Evolutionary conservation across 2,329 filamentous ascomycete species (phyloP), one percentile per base, ranked within the genome.

Genomic region (Penicillium sclerotigenum): DNA sequence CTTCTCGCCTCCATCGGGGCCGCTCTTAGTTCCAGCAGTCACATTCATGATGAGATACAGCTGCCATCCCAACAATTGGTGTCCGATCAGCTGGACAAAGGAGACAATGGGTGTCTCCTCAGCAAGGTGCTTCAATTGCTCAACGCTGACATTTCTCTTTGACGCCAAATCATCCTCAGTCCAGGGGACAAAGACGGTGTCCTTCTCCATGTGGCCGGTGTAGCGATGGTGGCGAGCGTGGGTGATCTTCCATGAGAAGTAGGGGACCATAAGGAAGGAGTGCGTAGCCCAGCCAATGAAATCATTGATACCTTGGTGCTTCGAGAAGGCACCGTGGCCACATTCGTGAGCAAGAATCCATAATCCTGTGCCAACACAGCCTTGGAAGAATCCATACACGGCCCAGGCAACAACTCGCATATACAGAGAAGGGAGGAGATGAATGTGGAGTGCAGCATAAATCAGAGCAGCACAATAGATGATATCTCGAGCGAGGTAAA

Each of bases 281-380:
- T 90, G 87, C n/a, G 85, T 73, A 47, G 81, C 69, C 77, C 85
- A 87, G 57, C 87, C 87, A 54, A 85, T 76, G 16, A 79, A 69
- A 66, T 87, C 80, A 71, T 89, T 89, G 60, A 88, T 68, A 31
- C 63, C 68, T 46, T 75, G 75, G 70, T 82, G 78, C 22, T 75
- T 71, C n/a, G 83, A 87, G 70, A 89, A 87, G 46, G 86, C 85
- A 18, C 83, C 83, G 70, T 90, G 87, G 49, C 87, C 87, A 70
- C 83, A 87, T 71, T 90, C 87, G 69, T 90, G 87, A 16, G 83
- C 86, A 38, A 89, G 76, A 62, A 87, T 86, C 87, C 87, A 89
- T 63, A 89, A 74, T 4, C 87, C 87, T 3, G 85, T 88, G 69
- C 84, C 83, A 63, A 87, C 75, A 28, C 87, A 80, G 48, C 87